phyloP scores from a whole-genome alignment of 257 asterid species.

The Przewalskia tangutica region DNA sequence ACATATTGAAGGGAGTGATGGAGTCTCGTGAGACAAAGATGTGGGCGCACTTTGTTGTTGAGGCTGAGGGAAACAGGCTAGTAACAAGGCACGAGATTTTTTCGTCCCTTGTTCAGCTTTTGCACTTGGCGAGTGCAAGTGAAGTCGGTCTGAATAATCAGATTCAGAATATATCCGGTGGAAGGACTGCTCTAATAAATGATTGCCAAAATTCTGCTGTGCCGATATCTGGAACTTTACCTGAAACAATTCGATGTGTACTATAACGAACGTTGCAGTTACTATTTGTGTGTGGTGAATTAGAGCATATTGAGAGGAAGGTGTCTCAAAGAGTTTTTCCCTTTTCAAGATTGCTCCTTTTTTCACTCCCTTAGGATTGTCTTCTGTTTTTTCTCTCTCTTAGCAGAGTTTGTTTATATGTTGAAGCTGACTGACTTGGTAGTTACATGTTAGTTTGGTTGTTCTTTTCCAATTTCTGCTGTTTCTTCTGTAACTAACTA shows the following conservation, averaged over 20 bases:
- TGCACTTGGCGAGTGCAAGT: constrained; percentile 39
- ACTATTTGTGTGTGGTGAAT: background rate
- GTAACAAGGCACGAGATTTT: constrained; percentile 71
- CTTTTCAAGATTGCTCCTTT: background rate
- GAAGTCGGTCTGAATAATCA: constrained; percentile 12
- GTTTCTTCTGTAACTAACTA: constrained; percentile 1
- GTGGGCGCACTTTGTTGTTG: constrained; percentile 73
- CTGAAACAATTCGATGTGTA: constrained; percentile 27
- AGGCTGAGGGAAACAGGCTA: constrained; percentile 46
- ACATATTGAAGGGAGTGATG: constrained; percentile 64
- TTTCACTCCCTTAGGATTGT: background rate
- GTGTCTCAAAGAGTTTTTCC: constrained; percentile 1
- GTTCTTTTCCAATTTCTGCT: background rate
- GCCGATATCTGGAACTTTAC: constrained; percentile 34
- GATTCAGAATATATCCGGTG: constrained; percentile 12
- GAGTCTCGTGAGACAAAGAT: constrained; percentile 50
- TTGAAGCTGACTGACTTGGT: background rate
- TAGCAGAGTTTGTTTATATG: background rate
- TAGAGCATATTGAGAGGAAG: background rate
- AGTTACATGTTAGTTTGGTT: background rate
- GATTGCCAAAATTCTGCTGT: constrained; percentile 21
- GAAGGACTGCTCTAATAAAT: constrained; percentile 23
- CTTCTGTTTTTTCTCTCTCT: background rate
- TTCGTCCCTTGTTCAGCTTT: constrained; percentile 68
- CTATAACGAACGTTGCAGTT: background rate